phyloP scores from a whole-genome alignment of 352 stramenopile species.

The Phytopythium kandeliae region DNA sequence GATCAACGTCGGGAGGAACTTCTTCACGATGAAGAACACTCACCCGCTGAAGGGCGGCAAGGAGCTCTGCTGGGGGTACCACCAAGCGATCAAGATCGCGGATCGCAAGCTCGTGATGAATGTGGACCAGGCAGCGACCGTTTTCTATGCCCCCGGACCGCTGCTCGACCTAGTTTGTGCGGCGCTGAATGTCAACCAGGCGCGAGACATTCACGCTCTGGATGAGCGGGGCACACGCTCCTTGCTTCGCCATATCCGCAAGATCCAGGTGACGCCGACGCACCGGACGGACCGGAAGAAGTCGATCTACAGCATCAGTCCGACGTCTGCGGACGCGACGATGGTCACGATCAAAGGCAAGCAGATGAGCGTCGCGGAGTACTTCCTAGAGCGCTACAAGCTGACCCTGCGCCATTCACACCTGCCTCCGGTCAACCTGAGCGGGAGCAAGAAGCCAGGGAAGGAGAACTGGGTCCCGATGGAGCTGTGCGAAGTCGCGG shows the following conservation, averaged over 20 bases:
- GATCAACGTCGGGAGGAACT: conserved; percentile 60
- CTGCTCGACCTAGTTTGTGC: conserved; percentile 46
- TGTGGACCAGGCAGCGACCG: conserved; percentile 62
- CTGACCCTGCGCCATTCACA: conserved; percentile 47
- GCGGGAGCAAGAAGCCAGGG: conserved; percentile 37
- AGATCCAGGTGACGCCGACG: conserved; percentile 46
- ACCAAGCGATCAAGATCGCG: conserved; percentile 54
- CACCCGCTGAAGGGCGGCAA: conserved; percentile 51
- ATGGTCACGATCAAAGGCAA: conserved; percentile 53
- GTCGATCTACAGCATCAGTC: conserved; percentile 47
- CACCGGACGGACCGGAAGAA: conserved; percentile 60
- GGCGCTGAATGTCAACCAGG: conserved; percentile 23
- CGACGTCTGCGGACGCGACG: conserved; percentile 27
- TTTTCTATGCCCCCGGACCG: conserved; percentile 55
- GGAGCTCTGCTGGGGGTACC: conserved; percentile 69
- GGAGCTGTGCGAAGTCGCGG: conserved; percentile 72
- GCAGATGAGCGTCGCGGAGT: conserved; percentile 44
- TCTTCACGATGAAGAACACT: conserved; percentile 66
- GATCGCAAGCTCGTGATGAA: conserved; percentile 63
- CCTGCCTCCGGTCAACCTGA: conserved; percentile 65
- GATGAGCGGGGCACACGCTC: conserved; percentile 24
- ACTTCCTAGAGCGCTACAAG: conserved; percentile 61
- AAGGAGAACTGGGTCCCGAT: conserved; percentile 71
- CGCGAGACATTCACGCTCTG: conserved; percentile 31
- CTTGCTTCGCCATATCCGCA: conserved; percentile 34